Conservation (phyloP, 345 rosid species). For the Eucalyptus guilfoylei region DNA sequence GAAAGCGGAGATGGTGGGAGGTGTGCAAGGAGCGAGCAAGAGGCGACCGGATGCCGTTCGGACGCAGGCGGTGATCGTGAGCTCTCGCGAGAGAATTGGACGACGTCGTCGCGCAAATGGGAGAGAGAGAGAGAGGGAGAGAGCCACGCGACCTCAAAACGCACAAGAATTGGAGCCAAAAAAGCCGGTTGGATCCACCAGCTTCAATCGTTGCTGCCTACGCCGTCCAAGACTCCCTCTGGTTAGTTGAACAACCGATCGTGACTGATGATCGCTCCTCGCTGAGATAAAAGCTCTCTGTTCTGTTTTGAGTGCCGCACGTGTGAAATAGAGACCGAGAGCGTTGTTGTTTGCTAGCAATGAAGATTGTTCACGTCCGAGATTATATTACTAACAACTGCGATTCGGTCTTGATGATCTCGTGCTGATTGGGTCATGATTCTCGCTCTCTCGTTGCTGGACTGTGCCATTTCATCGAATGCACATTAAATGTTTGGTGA, state of each 20-base stretch:
- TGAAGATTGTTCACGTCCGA: not conserved
- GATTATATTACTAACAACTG: not conserved
- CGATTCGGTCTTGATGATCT: not conserved
- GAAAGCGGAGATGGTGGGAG: not conserved
- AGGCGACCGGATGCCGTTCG: not conserved
- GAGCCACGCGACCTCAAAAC: no score
- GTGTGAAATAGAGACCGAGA: not conserved
- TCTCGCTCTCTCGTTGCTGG: not conserved
- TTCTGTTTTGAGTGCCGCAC: no score
- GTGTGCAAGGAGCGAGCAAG: not conserved
- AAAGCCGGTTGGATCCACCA: not conserved
- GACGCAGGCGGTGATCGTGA: not conserved
- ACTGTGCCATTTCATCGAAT: not conserved
- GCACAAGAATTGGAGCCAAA: not conserved
- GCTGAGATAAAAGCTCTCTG: no score
- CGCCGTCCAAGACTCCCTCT: no score
- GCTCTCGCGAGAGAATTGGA: not conserved
- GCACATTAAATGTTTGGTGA: not conserved
- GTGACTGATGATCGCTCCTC: no score
- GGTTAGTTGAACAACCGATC: no score
- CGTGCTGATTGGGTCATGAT: not conserved
- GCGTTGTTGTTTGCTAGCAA: not conserved
- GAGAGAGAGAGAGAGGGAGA: no score
- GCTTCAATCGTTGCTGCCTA: no score
- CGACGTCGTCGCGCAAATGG: fast-evolving